phyloP scores from a whole-genome alignment of 2,329 filamentous ascomycete genomes.

The Grosmannia clavigera region DNA sequence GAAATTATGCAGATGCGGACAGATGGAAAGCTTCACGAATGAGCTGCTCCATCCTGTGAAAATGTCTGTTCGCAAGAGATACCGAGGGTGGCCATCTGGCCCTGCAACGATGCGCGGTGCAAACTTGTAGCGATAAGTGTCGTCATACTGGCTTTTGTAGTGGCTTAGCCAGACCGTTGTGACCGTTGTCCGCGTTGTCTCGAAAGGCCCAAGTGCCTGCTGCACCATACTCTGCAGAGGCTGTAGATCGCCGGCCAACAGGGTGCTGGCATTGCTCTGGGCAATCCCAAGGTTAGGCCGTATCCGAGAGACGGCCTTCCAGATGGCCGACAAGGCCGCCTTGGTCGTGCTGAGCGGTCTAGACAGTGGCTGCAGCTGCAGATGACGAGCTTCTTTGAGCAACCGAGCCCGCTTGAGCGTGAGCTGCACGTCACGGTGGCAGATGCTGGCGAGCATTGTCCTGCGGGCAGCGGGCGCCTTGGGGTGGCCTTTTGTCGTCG shows the following conservation, averaged over 20 bases:
- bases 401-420: background rate
- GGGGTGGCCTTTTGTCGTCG: background rate
- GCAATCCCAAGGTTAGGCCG: background rate
- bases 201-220: background rate
- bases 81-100: background rate
- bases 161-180: too few species aligned
- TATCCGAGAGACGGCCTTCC: background rate
- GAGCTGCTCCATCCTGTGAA: background rate
- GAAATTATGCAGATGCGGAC: background rate
- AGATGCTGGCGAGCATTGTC: background rate
- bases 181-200: background rate
- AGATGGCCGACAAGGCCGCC: background rate
- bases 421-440: background rate
- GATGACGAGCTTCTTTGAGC: background rate
- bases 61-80: background rate
- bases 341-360: background rate
- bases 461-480: too few species aligned
- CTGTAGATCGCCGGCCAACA: background rate
- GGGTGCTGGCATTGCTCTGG: background rate
- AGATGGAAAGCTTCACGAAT: background rate
- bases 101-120: background rate
- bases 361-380: background rate
- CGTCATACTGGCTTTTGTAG: background rate
- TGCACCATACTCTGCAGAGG: background rate
- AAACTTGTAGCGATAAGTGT: background rate